Evolutionary conservation across 176 grass and related monocot species (phyloP).

Genomic region (Carex kokanica): DNA sequence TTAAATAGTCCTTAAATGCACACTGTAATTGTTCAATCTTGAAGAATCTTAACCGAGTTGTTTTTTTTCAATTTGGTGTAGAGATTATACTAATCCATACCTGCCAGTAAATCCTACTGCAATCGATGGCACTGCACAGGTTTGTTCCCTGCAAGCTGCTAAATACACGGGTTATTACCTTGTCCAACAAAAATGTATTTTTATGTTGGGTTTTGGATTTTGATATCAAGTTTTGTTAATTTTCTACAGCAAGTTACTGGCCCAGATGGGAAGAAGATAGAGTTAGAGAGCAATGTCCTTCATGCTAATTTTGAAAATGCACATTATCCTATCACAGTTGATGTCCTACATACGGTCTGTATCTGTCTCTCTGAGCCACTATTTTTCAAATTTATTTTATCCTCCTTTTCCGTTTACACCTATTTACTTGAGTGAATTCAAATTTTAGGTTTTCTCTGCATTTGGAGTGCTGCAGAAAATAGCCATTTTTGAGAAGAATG

Average conservation of each 20-base stretch:
- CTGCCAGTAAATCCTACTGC: slow-evolving; percentile 90
- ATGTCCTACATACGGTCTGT: slow-evolving; percentile 84
- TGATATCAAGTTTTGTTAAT: slow-evolving; percentile 20
- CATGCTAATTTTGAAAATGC: slow-evolving; percentile 92
- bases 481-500: slow-evolving; percentile 96
- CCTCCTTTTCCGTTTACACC: background rate
- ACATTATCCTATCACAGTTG: slow-evolving; percentile 82
- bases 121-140: slow-evolving; percentile 71
- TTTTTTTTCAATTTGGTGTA: slow-evolving; percentile 35
- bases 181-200: slow-evolving; percentile 22
- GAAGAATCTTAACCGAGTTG: background rate
- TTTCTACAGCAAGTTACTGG: slow-evolving; percentile 50
- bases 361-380: background rate
- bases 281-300: slow-evolving; percentile 92
- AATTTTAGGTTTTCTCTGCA: slow-evolving; percentile 84
- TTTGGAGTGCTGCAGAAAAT: slow-evolving; percentile 95
- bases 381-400: background rate
- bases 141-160: slow-evolving; percentile 31
- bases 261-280: slow-evolving; percentile 73
- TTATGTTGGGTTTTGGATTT: slow-evolving; percentile 13
- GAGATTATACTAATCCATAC: slow-evolving; percentile 96
- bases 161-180: slow-evolving; percentile 20
- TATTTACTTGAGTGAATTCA: slow-evolving; percentile 8
- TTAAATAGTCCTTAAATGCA: background rate
- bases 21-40: background rate